A percentile compares a stretch with the other conserved stretches of the same genome.
phyloP scores from a whole-genome alignment of 2,329 filamentous ascomycete genomes.

The Chlorencoelia australis region DNA sequence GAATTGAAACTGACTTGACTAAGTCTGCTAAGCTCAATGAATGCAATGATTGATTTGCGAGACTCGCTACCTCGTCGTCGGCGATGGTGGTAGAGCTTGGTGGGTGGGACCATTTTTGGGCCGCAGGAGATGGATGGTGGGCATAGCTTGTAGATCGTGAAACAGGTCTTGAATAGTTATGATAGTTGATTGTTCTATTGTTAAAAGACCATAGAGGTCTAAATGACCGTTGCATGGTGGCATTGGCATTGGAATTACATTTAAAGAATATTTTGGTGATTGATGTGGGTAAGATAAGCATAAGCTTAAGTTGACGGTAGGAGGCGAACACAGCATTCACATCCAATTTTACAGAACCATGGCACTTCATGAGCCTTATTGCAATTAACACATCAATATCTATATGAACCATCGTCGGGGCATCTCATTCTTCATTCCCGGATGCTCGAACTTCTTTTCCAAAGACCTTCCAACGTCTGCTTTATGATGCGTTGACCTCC shows the following conservation, averaged over 20 bases:
- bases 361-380: too few species aligned
- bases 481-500: too few species aligned
- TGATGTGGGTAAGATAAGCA: too few species aligned
- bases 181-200: conserved; percentile 17
- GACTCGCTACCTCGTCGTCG: conserved; percentile 67
- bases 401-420: too few species aligned
- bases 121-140: conserved; percentile 23
- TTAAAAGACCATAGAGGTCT: background rate
- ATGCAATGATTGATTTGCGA: conserved; percentile 71
- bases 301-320: too few species aligned
- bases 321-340: too few species aligned
- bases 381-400: too few species aligned
- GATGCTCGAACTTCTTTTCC: too few species aligned
- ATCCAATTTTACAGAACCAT: too few species aligned
- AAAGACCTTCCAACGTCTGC: too few species aligned
- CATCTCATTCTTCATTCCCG: too few species aligned
- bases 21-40: conserved; percentile 79
- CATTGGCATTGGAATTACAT: background rate
- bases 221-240: background rate
- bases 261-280: too few species aligned
- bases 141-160: background rate
- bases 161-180: conserved; percentile 9
- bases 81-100: conserved; percentile 41
- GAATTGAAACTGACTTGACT: conserved; percentile 54
- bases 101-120: conserved; percentile 32